phyloP scores from a whole-genome alignment of 768 basidiomycete species.

The Mycena capillaripes region DNA sequence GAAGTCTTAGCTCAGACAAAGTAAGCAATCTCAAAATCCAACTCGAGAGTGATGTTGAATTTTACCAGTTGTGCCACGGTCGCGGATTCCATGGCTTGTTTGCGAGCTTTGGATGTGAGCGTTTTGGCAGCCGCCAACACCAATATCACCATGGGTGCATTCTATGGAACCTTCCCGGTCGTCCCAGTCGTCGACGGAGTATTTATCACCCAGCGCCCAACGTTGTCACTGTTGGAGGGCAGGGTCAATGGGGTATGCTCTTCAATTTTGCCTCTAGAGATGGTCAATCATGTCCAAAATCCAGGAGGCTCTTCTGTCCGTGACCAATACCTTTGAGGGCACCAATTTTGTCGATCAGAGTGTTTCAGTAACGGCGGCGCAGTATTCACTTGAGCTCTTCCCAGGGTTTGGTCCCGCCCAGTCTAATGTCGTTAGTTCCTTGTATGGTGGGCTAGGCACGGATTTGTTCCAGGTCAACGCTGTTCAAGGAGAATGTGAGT shows the following conservation, averaged over 20 bases:
- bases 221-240: slow-evolving; percentile 43
- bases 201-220: slow-evolving; percentile 51
- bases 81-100: slow-evolving; percentile 30
- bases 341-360: slow-evolving; percentile 42
- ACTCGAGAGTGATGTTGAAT: not conserved
- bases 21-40: slow-evolving; percentile 17
- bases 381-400: slow-evolving; percentile 43
- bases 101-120: slow-evolving; percentile 38
- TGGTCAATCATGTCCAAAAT: too few species aligned
- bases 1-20: slow-evolving; percentile 39
- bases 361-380: slow-evolving; percentile 23
- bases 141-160: slow-evolving; percentile 40
- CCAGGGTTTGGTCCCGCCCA: slow-evolving; percentile 35
- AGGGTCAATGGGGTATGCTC: slow-evolving; percentile 49
- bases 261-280: too few species aligned
- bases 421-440: slow-evolving; percentile 14
- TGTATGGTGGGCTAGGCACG: slow-evolving; percentile 38
- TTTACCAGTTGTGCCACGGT: slow-evolving; percentile 39
- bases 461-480: slow-evolving; percentile 39
- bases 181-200: slow-evolving; percentile 53
- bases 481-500: slow-evolving; percentile 48
- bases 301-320: slow-evolving; percentile 42
- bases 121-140: slow-evolving; percentile 44
- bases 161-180: slow-evolving; percentile 48
- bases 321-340: slow-evolving; percentile 51